A percentile compares a stretch with the other conserved stretches of the same genome.
These are phyloP conservation scores for Tulasnella calospora DNA, from an alignment of 768 basidiomycete species.

Conservation along the genomic window DNA sequence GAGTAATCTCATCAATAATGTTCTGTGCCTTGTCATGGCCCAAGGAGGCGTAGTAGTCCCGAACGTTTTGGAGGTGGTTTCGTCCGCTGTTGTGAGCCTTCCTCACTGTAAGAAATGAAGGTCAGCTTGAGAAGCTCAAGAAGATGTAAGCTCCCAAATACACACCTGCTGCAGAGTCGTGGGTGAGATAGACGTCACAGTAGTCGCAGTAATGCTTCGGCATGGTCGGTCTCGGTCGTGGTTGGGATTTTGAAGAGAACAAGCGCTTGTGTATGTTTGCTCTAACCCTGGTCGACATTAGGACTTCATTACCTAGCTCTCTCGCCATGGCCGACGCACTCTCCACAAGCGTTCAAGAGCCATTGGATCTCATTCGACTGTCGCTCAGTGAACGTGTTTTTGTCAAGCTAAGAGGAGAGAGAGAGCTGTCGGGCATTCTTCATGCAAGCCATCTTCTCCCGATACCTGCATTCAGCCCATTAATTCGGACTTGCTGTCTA, in stretches of 20 bases:
- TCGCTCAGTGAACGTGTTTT: conserved; percentile 97
- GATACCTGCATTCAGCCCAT: background rate
- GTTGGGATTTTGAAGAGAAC: conserved; percentile 10
- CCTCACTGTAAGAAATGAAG: conserved; percentile 56
- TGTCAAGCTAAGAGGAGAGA: conserved; percentile 92
- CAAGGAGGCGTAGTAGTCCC: conserved; percentile 86
- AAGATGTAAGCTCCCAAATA: conserved; percentile 31
- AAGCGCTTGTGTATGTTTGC: background rate
- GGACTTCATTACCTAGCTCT: conserved; percentile 5
- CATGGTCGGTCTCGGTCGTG: conserved; percentile 19
- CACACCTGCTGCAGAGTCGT: conserved; percentile 87
- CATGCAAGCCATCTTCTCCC: conserved; percentile 52
- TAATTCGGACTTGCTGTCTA: background rate
- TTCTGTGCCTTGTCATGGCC: conserved; percentile 93
- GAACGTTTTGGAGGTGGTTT: conserved; percentile 93
- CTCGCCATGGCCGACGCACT: conserved; percentile 35
- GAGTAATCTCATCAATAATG: conserved; percentile 97
- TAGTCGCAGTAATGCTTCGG: conserved; percentile 94
- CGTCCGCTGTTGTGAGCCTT: conserved; percentile 98
- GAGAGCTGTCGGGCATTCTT: conserved; percentile 83
- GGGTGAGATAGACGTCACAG: conserved; percentile 89
- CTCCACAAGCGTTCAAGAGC: conserved; percentile 74
- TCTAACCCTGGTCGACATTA: background rate
- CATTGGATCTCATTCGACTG: conserved; percentile 93
- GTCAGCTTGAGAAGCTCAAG: conserved; percentile 25